Evolutionary conservation across 1,284 basidiomycete genomes (phyloP), one percentile per base, ranked within the genome.

Genomic region (Pseudozyma flocculosa): DNA sequence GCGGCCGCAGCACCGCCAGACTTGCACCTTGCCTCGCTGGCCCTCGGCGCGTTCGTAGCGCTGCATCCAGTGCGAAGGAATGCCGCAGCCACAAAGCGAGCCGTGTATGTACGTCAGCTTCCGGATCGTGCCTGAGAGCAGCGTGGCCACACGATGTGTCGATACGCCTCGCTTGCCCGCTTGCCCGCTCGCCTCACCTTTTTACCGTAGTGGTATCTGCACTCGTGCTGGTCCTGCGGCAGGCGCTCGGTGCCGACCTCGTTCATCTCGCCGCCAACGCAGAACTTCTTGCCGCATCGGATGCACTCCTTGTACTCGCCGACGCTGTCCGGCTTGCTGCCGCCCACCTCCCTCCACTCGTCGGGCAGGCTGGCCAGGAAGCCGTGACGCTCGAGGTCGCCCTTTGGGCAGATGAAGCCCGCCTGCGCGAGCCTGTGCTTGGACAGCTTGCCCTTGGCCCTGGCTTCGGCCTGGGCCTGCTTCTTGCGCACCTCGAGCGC

Each of bases 1-100:
- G 48, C 63, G 60, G 29, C 48, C 61, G 44, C 74, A 76, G 55
- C 74, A 76, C 8, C 53, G 64, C 73, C 73, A 76, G 2, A 67
- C 43, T 30, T 57, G 61, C 14, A 64, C 52, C 19, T 62, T 53
- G n/a, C 61, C 53, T 23, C 42, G 53, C 44, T 17, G 39, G 0
- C 56, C 57, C n/a, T 51, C n/a, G 13, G 39, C 45, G 48, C 52
- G 58, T n/a, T 68, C 69, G 19, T 50, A 64, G 15, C 62, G 57
- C 21, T 52, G 44, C 19, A 48, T 45, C 45, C 3, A 46, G 52
- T 34, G n/a, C 17, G 19, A 36, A 50, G n/a, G 36, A 39, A 32
- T n/a, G n/a, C 30, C 23, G 21, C 10, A 23, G 37, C 17, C 15
- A 34, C 18, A 48, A 17, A 30, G 43, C 11, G 17, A 34, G 32